Base-by-base conservation (phyloP, 441 rosid genomes). In the Populus hybrid region DNA sequence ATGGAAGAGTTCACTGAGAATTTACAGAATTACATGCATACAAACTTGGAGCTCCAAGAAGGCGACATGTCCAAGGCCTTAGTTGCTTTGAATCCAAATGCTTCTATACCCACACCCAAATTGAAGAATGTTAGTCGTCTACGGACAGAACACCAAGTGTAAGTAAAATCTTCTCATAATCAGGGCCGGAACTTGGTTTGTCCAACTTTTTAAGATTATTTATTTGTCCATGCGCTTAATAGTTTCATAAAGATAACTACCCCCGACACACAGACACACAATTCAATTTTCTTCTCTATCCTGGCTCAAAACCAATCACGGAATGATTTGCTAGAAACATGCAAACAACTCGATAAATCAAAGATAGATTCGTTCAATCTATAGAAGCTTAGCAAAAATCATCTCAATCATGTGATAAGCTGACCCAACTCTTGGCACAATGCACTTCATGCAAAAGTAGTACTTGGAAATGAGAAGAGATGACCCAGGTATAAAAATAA, bases 61-160 rank as follows among this genome's bases (percentile, higher is more conserved):
- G 87, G 84, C 79, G 94, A 90, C 83, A 85, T 93, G 88, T 93
- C 97, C 28, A 89, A 84, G 85, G 99, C 99, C 69, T 88, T 97
- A 76, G 99, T 97, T 82, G 97, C 97, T 89, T 86, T 97, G 85
- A 75, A 84, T 85, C 84, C 92, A 38, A 80, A 88, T 73, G 90
- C 99, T 69, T 89, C 90, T 38, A 86, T 94, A 74, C 99, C 99
- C 38, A 80, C 83, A 16, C 91, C 94, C 42, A 94, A 89, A 82
- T 87, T 94, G 69, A 97, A 97, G 88, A 89, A 89, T 79, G 82
- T 92, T 64, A 89, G 94, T 79, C 88, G 92, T 68, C 90, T 97
- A 73, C 89, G 99, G 68, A 97, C 99, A 67, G 99, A 97, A 85
- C 99, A 97, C 79, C 89, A 86, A 83, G 99, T 97, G 99, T 94